Conservation (phyloP, 768 basidiomycete genomes). For the Mycena pura region DNA sequence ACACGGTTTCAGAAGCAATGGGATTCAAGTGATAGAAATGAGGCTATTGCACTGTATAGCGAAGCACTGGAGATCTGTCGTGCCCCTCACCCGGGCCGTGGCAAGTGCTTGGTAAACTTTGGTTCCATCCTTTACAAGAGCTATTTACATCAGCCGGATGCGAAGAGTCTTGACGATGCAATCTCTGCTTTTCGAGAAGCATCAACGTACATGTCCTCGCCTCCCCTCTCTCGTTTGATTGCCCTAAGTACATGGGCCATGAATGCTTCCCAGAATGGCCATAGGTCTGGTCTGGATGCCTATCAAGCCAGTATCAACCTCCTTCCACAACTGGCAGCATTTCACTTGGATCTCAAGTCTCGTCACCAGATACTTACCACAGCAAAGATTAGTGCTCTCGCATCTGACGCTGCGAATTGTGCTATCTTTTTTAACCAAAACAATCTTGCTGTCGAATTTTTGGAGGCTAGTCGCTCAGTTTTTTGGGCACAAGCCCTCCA, state of each 20-base stretch:
- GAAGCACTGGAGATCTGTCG: constrained; percentile 4
- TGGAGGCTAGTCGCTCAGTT: constrained; percentile 9
- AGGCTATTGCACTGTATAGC: not conserved
- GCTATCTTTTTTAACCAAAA: not conserved
- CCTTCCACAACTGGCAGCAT: constrained; percentile 12
- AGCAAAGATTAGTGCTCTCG: not conserved
- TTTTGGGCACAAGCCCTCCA: constrained; percentile 15
- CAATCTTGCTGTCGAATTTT: constrained; percentile 13
- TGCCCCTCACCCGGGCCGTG: not conserved
- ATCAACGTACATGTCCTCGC: not conserved
- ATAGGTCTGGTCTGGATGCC: constrained; percentile 2
- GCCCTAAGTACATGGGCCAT: not conserved
- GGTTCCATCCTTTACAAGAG: not conserved
- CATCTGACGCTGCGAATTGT: not conserved
- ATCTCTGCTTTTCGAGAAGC: constrained; percentile 2
- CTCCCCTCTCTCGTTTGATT: not conserved
- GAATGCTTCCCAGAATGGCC: not conserved
- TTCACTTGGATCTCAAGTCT: constrained; percentile 8
- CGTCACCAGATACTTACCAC: not conserved
- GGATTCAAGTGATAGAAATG: not conserved
- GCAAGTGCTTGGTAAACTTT: not conserved
- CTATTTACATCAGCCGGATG: not conserved
- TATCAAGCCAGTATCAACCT: not conserved
- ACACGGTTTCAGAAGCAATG: not conserved
- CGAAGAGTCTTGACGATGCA: not conserved